These are phyloP conservation scores for Cochlearia excelsa DNA, from an alignment of 345 rosid species.

Conservation along the genomic window DNA sequence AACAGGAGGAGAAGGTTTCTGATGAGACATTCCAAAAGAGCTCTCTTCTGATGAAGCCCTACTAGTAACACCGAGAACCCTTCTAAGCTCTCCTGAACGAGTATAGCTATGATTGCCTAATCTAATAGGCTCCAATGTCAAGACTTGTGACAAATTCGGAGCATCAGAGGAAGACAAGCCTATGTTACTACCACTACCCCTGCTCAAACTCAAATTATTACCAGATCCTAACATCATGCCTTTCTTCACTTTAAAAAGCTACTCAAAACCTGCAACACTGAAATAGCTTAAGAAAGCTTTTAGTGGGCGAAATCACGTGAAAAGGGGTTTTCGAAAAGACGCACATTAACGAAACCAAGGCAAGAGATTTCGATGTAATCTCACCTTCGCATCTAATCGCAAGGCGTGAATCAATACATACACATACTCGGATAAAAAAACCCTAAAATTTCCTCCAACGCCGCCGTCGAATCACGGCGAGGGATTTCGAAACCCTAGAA, in stretches of 20 bases:
- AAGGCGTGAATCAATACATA: slow-evolving; percentile 1
- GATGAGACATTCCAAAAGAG: slow-evolving; percentile 56
- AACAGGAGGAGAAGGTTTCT: slow-evolving; percentile 58
- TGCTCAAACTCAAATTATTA: slow-evolving; percentile 50
- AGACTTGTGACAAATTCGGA: slow-evolving; percentile 56
- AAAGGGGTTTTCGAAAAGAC: not conserved
- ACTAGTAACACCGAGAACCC: slow-evolving; percentile 63
- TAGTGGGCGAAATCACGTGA: slow-evolving; percentile 4
- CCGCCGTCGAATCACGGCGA: slow-evolving; percentile 22
- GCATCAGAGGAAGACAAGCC: slow-evolving; percentile 50
- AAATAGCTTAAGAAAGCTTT: slow-evolving; percentile 1
- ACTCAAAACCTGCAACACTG: slow-evolving; percentile 23
- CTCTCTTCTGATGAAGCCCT: slow-evolving; percentile 62
- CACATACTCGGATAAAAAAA: not conserved
- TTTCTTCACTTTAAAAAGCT: slow-evolving; percentile 16
- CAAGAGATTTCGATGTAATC: not conserved
- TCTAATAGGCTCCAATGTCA: slow-evolving; percentile 76
- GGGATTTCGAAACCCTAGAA: slow-evolving; percentile 32
- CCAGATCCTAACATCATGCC: slow-evolving; percentile 58
- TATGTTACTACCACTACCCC: slow-evolving; percentile 52
- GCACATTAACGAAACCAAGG: not conserved
- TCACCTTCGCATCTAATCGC: slow-evolving; percentile 28
- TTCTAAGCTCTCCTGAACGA: slow-evolving; percentile 76
- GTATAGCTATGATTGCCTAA: slow-evolving; percentile 61
- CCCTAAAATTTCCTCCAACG: slow-evolving; percentile 19